Conservation (phyloP, 768 basidiomycete species). For the Tricholoma bakamatsutake region DNA sequence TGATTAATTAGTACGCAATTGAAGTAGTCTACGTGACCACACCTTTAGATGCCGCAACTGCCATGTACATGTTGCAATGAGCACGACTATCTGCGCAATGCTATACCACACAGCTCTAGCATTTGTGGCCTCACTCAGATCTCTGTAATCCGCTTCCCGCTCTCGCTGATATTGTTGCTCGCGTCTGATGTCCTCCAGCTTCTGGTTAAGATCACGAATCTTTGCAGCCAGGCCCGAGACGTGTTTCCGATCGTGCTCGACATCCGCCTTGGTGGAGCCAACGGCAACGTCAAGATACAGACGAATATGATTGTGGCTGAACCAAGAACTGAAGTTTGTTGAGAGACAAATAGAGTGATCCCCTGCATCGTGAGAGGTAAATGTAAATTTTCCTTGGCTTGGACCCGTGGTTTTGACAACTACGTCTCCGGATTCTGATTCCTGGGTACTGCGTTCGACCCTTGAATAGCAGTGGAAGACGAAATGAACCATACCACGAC, state of each 20-base stretch:
- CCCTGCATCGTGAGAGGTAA: slow-evolving; percentile 94
- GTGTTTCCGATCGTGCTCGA: slow-evolving; percentile 83
- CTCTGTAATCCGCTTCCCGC: slow-evolving; percentile 83
- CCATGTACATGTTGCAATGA: slow-evolving; percentile 86
- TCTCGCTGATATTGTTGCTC: slow-evolving; percentile 99
- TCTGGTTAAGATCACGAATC: slow-evolving; percentile 89
- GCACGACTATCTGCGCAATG: slow-evolving; percentile 76
- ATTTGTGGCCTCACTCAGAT: slow-evolving; percentile 88
- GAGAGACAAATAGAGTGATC: slow-evolving; percentile 97
- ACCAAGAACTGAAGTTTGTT: slow-evolving; percentile 90
- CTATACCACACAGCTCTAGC: slow-evolving; percentile 94
- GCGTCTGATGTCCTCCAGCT: slow-evolving; percentile 85
- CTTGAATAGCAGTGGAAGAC: neutral
- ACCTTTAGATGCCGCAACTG: slow-evolving; percentile 91
- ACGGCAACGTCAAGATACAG: slow-evolving; percentile 94
- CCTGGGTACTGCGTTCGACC: slow-evolving; percentile 42
- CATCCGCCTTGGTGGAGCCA: slow-evolving; percentile 79
- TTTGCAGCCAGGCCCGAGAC: slow-evolving; percentile 76
- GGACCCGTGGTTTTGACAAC: slow-evolving; percentile 92
- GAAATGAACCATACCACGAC: slow-evolving; percentile 62
- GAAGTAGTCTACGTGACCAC: slow-evolving; percentile 19
- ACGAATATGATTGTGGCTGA: slow-evolving; percentile 80
- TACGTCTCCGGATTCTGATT: slow-evolving; percentile 73
- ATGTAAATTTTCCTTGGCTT: slow-evolving; percentile 88
- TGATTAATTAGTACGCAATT: neutral